These are phyloP conservation scores for Candida pini DNA, from an alignment of 805 yeast genomes.

Conservation along the genomic window DNA sequence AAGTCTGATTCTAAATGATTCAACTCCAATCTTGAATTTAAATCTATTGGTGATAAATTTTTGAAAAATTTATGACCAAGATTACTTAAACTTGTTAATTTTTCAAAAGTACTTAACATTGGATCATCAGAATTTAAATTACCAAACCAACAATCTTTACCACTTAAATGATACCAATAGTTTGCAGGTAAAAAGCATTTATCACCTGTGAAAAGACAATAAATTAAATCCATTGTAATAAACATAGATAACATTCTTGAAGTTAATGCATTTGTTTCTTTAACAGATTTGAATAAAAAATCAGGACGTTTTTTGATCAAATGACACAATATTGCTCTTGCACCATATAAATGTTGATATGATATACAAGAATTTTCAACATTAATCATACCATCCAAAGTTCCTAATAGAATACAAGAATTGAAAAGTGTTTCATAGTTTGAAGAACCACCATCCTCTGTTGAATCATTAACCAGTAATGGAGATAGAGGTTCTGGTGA, in stretches of 20 bases:
- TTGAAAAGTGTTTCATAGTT: slow-evolving; percentile 12
- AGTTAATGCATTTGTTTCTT: slow-evolving; percentile 7
- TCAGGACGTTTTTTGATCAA: slow-evolving; percentile 8
- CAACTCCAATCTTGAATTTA: background rate
- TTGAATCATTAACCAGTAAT: background rate
- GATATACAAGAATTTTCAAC: slow-evolving; percentile 11
- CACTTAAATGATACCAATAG: slow-evolving; percentile 18
- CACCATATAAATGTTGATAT: slow-evolving; percentile 20
- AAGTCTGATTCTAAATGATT: background rate
- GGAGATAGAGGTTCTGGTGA: slow-evolving; percentile 1
- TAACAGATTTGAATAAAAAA: slow-evolving; percentile 5
- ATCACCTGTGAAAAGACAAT: slow-evolving; percentile 19
- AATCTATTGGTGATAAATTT: background rate
- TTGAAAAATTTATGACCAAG: slow-evolving; percentile 6
- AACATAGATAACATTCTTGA: slow-evolving; percentile 22
- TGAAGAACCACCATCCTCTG: background rate
- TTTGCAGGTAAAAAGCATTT: slow-evolving; percentile 12
- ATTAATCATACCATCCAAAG: slow-evolving; percentile 23
- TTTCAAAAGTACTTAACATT: slow-evolving; percentile 27
- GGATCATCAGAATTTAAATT: slow-evolving; percentile 19
- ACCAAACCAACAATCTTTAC: slow-evolving; percentile 27
- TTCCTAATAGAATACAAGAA: slow-evolving; percentile 20
- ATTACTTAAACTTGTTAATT: slow-evolving; percentile 11
- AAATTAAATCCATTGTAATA: slow-evolving; percentile 23
- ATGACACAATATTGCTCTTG: slow-evolving; percentile 18